phyloP scores from a whole-genome alignment of 2,329 filamentous ascomycete species.

The Diaporthe aspalathi region DNA sequence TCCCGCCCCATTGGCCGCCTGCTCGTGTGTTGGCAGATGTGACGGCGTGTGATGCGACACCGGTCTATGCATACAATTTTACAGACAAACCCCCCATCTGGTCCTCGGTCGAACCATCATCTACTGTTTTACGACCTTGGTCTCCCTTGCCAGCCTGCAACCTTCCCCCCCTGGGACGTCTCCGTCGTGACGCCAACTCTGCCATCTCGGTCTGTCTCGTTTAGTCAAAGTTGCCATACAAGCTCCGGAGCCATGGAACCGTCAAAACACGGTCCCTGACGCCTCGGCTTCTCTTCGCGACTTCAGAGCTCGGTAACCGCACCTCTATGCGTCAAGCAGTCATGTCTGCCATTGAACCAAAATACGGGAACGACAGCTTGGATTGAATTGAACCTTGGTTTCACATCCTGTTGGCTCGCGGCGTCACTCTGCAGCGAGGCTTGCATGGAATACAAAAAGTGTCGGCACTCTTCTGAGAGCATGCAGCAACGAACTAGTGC shows the following conservation, averaged over 20 bases:
- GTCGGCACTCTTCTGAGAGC: neutral
- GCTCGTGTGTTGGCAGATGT: slow-evolving; percentile 26
- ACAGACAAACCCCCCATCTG: neutral
- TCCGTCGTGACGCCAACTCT: neutral
- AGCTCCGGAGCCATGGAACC: neutral
- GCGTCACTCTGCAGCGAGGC: neutral
- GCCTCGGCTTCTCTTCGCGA: neutral
- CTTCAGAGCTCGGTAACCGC: neutral
- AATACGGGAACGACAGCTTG: no score
- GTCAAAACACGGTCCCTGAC: neutral
- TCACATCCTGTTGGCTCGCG: neutral
- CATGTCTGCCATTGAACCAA: neutral
- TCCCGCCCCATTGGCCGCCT: slow-evolving; percentile 12
- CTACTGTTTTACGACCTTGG: slow-evolving; percentile 15
- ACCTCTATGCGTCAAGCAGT: neutral
- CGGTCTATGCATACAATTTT: slow-evolving; percentile 26
- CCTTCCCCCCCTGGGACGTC: no score
- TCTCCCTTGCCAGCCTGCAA: neutral
- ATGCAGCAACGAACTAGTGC: neutral
- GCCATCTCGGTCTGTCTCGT: neutral
- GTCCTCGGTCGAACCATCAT: slow-evolving; percentile 23
- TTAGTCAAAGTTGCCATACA: neutral
- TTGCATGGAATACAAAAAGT: neutral
- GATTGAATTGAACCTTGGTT: neutral
- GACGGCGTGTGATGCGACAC: slow-evolving; percentile 32